Base-by-base conservation (phyloP, 352 stramenopile species). In the Pythium brassicae region DNA sequence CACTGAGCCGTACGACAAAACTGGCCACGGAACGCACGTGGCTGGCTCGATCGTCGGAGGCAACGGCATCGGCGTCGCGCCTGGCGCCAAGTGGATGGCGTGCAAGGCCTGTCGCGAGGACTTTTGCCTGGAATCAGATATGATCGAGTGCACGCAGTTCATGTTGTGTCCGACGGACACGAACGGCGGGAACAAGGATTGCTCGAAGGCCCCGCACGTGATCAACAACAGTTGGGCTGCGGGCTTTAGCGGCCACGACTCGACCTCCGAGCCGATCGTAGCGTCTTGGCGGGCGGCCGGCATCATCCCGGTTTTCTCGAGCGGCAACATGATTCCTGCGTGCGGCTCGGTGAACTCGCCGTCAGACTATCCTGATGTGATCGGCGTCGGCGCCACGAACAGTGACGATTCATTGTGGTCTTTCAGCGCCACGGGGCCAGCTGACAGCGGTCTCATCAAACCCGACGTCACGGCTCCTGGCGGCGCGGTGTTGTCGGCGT, bases 401-500 rank as follows among this genome's bases (percentile, higher is more conserved):
- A 43, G n/a, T 4, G 39, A 32, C 12, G 61, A 72, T 12, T 9
- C 12, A 2, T 2, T 39, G 20, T 39, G 74, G 58, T 68, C 65
- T 44, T 78, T 84, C 40, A 61, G 46, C 42, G 49, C 40, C 59
- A 59, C 55, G 26, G 65, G 65, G 20, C 57, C 65, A 46, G n/a
- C 25, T 57, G 20, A 26, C n/a, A n/a, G n/a, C n/a, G n/a, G n/a
- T n/a, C n/a, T 17, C 20, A 12, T 63, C 23, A 70, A 69, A 45
- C 65, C 65, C 3, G 58, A 69, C 10, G 35, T 73, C 22, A 50
- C 56, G 40, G 65, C 65, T 27, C 65, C 65, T 20, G 65, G 65
- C 27, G 12, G 20, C 4, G 15, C 19, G 11, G 45, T 73, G 6
- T 23, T 23, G 25, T 69, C 62, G 26, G n/a, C 55, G 19, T 63